Percentiles rank a stretch among this genome's conserved stretches.
These are phyloP conservation scores for Chlamydomonas reinhardtii DNA, from an alignment of 163 green algal species.

Conservation along the genomic window DNA sequence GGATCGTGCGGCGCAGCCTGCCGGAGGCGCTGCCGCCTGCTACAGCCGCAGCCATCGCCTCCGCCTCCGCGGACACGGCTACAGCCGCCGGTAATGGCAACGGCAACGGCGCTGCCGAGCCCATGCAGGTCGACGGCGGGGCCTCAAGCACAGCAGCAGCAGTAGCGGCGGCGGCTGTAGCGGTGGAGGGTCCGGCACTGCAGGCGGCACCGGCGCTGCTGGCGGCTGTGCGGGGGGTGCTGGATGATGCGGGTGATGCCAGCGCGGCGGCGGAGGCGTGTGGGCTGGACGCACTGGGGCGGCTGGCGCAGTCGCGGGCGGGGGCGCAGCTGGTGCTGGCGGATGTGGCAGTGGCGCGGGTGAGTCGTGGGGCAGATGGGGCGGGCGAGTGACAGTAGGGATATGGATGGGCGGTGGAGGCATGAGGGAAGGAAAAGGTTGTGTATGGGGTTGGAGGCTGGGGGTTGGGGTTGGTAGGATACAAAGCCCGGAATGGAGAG, in stretches of 20 bases:
- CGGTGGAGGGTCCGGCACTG: background rate
- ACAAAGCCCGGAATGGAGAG: no score
- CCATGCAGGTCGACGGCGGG: background rate
- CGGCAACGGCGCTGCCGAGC: no score
- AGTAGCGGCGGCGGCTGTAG: no score
- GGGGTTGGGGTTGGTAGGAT: no score
- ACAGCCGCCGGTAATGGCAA: no score
- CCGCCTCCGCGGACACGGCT: background rate
- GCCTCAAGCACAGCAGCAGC: no score
- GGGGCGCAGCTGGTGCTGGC: slow-evolving; percentile 22
- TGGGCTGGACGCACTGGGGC: slow-evolving; percentile 23
- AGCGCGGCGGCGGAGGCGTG: slow-evolving; percentile 35
- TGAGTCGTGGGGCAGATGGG: background rate
- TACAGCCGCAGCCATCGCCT: background rate
- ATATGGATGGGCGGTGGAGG: background rate
- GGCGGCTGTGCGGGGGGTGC: slow-evolving; percentile 16
- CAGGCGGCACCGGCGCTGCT: slow-evolving; percentile 34
- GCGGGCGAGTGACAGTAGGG: background rate
- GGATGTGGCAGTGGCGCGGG: background rate
- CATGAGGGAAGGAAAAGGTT: no score
- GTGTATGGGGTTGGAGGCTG: no score
- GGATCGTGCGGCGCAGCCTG: slow-evolving; percentile 28
- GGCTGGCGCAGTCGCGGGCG: slow-evolving; percentile 15
- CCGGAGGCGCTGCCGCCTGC: slow-evolving; percentile 15
- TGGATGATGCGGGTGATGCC: slow-evolving; percentile 33